Evolutionary conservation across 139 green algal genomes (phyloP), one percentile per base, ranked within the genome.

Genomic region (Tetradesmus obliquus): DNA sequence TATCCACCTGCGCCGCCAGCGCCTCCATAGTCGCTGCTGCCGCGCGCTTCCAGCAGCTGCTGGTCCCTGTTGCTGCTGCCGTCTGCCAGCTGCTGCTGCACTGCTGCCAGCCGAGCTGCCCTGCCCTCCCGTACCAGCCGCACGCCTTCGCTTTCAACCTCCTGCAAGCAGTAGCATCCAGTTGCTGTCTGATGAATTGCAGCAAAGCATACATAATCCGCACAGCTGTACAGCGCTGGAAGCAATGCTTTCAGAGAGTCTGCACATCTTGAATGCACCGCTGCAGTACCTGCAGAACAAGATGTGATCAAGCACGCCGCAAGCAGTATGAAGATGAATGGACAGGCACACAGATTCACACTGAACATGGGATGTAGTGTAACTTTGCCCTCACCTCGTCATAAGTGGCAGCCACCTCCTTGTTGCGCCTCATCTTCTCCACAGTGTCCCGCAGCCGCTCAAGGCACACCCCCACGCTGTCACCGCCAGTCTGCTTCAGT

Each of bases 41-140:
- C 10, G 5, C 60, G 60, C 19, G 66, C 66, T 3, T 84, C 32
- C 45, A 62, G 60, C n/a, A 81, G 62, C 84, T 89, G 84, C 45
- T 89, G 84, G 60, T 89, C 84, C 74, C 74, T 82, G 80, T 58
- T 58, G 5, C 86, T 90, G 32, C 9, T 66, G 53, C 86, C 86
- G 24, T 87, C 76, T 24, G 66, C 66, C 32, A 87, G 5, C 5
- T 86, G 76, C 57, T 91, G 76, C 76, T 87, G 76, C 71, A 87
- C 55, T 62, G 72, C 57, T 87, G 76, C 88, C 62, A 91, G 76
- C 15, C 88, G 76, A 7, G 88, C 72, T 87, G 57, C 54, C 1
- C 88, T 72, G 13, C 88, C 88, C 88, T 91, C 88, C 2, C 88
- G 55, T 32, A 91, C 88, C 57, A 86, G 54, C 17, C 79, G 76